Base-by-base conservation (phyloP, 495 filamentous ascomycete species). In the Podospora bellae-mahoneyi region DNA sequence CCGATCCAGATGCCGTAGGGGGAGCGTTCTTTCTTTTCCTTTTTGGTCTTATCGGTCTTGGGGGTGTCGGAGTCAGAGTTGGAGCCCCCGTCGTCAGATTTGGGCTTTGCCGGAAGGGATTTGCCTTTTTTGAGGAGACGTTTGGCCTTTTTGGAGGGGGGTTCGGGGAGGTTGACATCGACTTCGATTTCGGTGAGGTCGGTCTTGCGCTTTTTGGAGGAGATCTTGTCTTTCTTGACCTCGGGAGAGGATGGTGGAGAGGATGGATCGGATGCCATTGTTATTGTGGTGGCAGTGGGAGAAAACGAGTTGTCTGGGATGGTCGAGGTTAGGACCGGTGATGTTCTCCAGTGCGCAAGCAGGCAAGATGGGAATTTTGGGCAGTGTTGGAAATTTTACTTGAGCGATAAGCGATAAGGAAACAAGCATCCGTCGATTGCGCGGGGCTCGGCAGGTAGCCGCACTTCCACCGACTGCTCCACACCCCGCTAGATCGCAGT, bases 1-100 rank as follows among this genome's bases (percentile, higher is more conserved):
- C 95, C 95, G 69, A 99, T 92, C 95, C 95, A 99, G 64, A 98
- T 85, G 48, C 94, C 92, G 76, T 91, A 85, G 16, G 90, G 87
- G 6, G 92, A 92, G 61, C 92, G 90, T 67, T 89, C 86, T 70
- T 84, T 80, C 63, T 83, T 80, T 68, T 83, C 77, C 15, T 79
- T 75, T 19, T 82, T 76, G 19, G 72, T 70, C 39, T 76, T 73
- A 15, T 69, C 74, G 39, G 39, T 3, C 2, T 48, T 48, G 39
- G 39, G 9, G 15, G 39, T 2, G 2, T 13, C 39, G 39, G 39
- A 13, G 15, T 48, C 39, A 10, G 39, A 9, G 39, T 16, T 78
- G 68, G 9, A 18, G 61, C 78, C 80, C n/a, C 81, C 79, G 62
- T 82, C 81, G 75, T 75, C 78, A 34, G 75, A 81, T 13, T 70